phyloP scores from a whole-genome alignment of 2,329 filamentous ascomycete genomes.

The Furcasterigmium sp. region DNA sequence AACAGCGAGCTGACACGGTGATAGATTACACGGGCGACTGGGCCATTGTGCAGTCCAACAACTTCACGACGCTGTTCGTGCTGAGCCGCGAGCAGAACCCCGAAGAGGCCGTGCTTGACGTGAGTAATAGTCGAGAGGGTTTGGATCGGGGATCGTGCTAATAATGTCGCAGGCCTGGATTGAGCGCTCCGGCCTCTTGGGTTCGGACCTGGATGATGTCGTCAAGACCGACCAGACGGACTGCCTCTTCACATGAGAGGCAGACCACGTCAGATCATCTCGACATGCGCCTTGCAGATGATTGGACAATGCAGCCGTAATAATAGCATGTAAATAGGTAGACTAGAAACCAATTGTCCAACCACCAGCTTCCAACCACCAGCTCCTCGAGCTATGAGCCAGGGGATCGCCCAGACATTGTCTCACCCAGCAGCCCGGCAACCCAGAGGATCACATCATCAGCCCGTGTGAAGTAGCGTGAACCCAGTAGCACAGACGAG shows the following conservation, averaged over 20 bases:
- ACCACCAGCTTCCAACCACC: no score
- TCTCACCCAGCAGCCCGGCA: no score
- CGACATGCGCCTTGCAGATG: no score
- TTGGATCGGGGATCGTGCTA: neutral
- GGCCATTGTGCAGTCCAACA: constrained; percentile 24
- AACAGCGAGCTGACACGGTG: neutral
- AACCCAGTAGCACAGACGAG: no score
- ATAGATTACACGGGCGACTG: constrained; percentile 23
- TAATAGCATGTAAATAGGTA: no score
- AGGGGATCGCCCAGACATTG: no score
- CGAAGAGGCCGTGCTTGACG: constrained; percentile 19
- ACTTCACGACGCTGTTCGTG: constrained; percentile 25
- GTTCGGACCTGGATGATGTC: constrained; percentile 17
- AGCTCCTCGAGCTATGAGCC: no score
- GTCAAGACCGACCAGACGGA: constrained; percentile 20
- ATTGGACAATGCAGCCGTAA: no score
- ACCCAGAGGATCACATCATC: no score
- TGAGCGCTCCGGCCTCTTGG: constrained; percentile 16
- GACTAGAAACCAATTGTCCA: no score
- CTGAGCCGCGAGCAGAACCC: constrained; percentile 23
- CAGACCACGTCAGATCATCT: no score
- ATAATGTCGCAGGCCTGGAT: constrained; percentile 16
- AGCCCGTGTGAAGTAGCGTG: no score
- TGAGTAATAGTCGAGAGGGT: constrained; percentile 11
- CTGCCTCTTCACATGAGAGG: constrained; percentile 14